phyloP scores from a whole-genome alignment of 31 red algal genomes.

The Porphyra umbilicalis region DNA sequence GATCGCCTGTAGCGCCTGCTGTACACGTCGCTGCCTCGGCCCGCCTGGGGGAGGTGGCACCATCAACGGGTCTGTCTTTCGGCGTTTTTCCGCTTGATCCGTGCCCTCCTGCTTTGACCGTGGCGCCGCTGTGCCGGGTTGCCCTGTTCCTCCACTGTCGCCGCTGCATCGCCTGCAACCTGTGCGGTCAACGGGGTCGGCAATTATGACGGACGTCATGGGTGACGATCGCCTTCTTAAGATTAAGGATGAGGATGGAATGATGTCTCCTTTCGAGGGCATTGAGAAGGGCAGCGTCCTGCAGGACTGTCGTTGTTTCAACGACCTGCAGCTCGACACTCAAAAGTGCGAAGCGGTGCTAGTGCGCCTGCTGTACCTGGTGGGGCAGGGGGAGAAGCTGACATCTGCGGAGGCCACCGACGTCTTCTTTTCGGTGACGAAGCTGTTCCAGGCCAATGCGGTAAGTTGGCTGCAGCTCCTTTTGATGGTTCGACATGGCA shows the following conservation, averaged over 20 bases:
- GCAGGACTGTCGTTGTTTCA: conserved; percentile 95
- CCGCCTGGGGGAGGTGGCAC: no score
- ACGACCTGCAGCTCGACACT: conserved; percentile 76
- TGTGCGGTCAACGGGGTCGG: no score
- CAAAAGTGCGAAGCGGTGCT: conserved; percentile 82
- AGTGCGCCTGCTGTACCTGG: conserved; percentile 82
- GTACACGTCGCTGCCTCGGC: no score
- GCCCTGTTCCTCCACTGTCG: no score
- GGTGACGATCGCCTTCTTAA: conserved; percentile 11
- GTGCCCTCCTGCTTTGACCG: no score
- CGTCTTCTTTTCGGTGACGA: conserved; percentile 96
- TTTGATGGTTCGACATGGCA: background rate
- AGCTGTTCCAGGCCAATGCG: conserved; percentile 74
- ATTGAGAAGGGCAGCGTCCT: conserved; percentile 91
- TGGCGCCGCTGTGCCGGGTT: no score
- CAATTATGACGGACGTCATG: background rate
- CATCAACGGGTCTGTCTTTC: no score
- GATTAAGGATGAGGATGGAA: conserved; percentile 87
- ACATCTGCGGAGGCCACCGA: conserved; percentile 76
- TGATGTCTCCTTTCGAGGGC: conserved; percentile 82
- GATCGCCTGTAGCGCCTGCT: no score
- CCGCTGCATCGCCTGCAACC: no score
- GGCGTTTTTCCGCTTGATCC: no score
- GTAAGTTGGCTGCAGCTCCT: background rate
- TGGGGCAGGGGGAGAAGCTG: conserved; percentile 76